Evolutionary conservation across 345 rosid species (phyloP), one percentile per base, ranked within the genome.

Genomic region (Populus tremula): DNA sequence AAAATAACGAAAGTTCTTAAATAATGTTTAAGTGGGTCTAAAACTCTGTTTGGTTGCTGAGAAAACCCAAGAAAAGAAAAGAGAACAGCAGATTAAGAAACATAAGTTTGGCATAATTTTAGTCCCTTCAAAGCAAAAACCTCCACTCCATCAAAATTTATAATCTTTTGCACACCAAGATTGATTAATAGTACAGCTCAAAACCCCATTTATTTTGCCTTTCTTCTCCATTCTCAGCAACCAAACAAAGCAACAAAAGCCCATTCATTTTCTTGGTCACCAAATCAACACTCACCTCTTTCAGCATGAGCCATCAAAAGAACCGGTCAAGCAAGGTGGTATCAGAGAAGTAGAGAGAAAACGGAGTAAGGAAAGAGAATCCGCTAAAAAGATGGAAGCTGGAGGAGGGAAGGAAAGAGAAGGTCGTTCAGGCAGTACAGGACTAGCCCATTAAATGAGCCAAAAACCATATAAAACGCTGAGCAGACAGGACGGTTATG

Each of bases 221-320:
- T 61, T 39, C 70, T 21, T 47, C 75, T 35, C 56, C 16, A 56
- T 71, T 66, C 76, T 71, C 65, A 27, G 61, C 81, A 70, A 8
- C 79, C 81, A 85, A 76, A 72, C 79, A 50, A 47, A 78, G 68
- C 72, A 36, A 17, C 27, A 50, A 36, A 71, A 75, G n/a, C 65
- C 74, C 70, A 56, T 56, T 71, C 23, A 27, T 29, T 76, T 70
- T 54, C 68, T 69, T 43, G 69, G 43, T 35, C 31, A 11, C 43
- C n/a, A 11, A 49, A 54, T 69, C 20, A 36, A 80, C 76, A 59
- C 64, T 59, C 27, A 59, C 64, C 64, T 59, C 14, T 59, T 50
- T 84, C 90, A 27, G 33, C 83, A 85, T 81, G 83, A 73, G 86
- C 92, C 92, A 89, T 89, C 79, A 77, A 82, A 69, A 69, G 73